phyloP scores from a whole-genome alignment of 352 stramenopile genomes.

The Phytophthora ramorum region DNA sequence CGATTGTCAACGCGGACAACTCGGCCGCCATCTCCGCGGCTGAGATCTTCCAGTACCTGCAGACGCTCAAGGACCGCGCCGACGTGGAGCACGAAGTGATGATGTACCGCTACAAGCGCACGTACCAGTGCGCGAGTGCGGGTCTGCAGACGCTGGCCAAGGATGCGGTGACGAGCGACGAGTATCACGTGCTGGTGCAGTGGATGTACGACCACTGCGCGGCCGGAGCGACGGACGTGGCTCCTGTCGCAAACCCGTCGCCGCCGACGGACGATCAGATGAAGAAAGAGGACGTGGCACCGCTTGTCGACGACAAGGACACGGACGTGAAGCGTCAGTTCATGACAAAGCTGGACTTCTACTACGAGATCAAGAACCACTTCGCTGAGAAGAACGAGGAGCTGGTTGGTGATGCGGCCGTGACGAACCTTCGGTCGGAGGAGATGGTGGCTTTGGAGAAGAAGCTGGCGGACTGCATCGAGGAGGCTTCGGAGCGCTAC shows the following conservation, averaged over 20 bases:
- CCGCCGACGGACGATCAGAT: slow-evolving; percentile 13
- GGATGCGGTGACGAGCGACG: slow-evolving; percentile 30
- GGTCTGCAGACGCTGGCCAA: slow-evolving; percentile 41
- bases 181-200: slow-evolving; percentile 44
- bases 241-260: slow-evolving; percentile 1
- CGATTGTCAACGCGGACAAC: slow-evolving; percentile 34
- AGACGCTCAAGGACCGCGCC: slow-evolving; percentile 31
- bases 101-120: slow-evolving; percentile 45
- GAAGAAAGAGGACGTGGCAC: slow-evolving; percentile 13
- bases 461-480: slow-evolving; percentile 44
- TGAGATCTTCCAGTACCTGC: slow-evolving; percentile 45
- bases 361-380: slow-evolving; percentile 57
- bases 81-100: slow-evolving; percentile 29
- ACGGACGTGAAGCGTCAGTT: slow-evolving; percentile 32
- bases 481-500: slow-evolving; percentile 36
- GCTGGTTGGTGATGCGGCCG: slow-evolving; percentile 30
- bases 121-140: slow-evolving; percentile 32
- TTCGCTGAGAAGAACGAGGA: slow-evolving; percentile 24
- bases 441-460: slow-evolving; percentile 17
- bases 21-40: slow-evolving; percentile 32
- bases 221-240: slow-evolving; percentile 20
- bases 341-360: slow-evolving; percentile 65
- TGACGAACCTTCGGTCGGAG: slow-evolving; percentile 27
- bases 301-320: slow-evolving; percentile 24
- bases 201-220: slow-evolving; percentile 56